phyloP scores from a whole-genome alignment of 2,329 filamentous ascomycete species.

The Fusarium sp. region DNA sequence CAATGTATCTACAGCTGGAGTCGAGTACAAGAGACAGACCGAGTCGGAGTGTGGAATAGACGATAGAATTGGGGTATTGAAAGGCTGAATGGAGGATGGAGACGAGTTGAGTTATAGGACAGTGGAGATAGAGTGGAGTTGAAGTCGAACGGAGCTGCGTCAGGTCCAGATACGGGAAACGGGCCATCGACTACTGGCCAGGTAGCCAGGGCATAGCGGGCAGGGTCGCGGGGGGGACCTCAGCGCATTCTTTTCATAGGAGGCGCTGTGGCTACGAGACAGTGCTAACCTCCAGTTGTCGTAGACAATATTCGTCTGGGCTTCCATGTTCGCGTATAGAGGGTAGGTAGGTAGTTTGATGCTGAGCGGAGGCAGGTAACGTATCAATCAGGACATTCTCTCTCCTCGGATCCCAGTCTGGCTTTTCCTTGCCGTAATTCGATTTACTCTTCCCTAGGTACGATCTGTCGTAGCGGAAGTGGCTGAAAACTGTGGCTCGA shows the following conservation, averaged over 20 bases:
- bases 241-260: slow-evolving; percentile 35
- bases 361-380: background rate
- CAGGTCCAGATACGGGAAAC: slow-evolving; percentile 34
- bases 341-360: background rate
- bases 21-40: slow-evolving; percentile 6
- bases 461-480: background rate
- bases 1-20: background rate
- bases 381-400: background rate
- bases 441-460: background rate
- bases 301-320: background rate
- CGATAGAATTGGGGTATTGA: slow-evolving; percentile 16
- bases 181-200: slow-evolving; percentile 26
- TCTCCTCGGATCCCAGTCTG: background rate
- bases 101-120: slow-evolving; percentile 28
- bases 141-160: slow-evolving; percentile 29
- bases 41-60: slow-evolving; percentile 7
- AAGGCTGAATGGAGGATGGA: slow-evolving; percentile 27
- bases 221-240: slow-evolving; percentile 29
- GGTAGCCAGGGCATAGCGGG: slow-evolving; percentile 13
- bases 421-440: background rate
- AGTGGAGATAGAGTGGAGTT: slow-evolving; percentile 30
- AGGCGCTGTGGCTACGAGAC: slow-evolving; percentile 18
- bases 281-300: background rate
- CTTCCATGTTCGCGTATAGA: background rate
- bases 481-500: slow-evolving; percentile 2